Base-by-base conservation (phyloP, 129 eudicot species). In the Flaveria sonorensis region DNA sequence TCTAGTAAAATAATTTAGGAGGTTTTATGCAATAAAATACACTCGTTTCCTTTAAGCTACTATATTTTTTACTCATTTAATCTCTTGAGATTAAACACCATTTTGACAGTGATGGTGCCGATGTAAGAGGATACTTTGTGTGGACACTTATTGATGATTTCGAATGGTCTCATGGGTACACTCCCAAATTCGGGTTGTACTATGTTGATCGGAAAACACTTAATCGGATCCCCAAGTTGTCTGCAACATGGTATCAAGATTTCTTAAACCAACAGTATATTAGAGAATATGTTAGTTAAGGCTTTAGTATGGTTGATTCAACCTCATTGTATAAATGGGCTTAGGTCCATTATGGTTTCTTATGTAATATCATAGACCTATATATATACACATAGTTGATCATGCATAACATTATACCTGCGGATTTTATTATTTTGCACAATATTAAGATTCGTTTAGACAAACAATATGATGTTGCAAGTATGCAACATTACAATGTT, bases 111-210 rank as follows among this genome's bases (percentile, higher is more conserved):
- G 84, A 87, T 16, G 98, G 97, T n/a, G 97, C 93, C 5, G 88
- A 94, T 56, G 96, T 94, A 13, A 85, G 90, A 16, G 97, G 98
- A 45, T 93, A 93, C 73, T 88, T 94, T 36, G 70, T 85, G 73
- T 90, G 98, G 98, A 85, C 88, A 18, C 86, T 94, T 70, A 87
- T 94, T 89, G 97, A 94, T 68, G 83, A 86, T 81, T 91, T 85
- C 26, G 98, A 94, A 79, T 91, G 97, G 98, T 10, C 56, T 24
- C 28, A 68, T 36, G 98, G 98, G 2, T 94, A 87, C 32, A 11
- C 1, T 50, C 16, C 28, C 5, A 86, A 69, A 57, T 89, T 83
- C 0, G 97, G 98, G 21, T 50, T 94, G 5, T 83, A 94, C 83
- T 78, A 86, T 64, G 79, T 91, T 7, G 88, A 94, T 46, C 82